Base-by-base conservation (phyloP, 805 yeast genomes). In the Schwanniomyces vanrijiae region DNA sequence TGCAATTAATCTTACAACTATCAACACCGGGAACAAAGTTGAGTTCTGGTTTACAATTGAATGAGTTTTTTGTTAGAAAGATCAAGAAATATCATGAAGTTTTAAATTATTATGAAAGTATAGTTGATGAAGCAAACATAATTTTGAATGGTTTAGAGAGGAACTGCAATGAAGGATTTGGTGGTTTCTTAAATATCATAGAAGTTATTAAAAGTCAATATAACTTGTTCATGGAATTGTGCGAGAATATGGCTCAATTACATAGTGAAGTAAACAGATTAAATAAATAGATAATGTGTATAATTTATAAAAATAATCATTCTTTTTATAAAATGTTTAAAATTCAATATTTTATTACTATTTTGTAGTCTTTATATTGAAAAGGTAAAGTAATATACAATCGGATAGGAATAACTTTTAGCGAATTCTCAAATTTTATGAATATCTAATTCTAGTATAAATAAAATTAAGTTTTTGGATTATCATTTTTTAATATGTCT, bases 231-330 rank as follows among this genome's bases (percentile, higher is more conserved):
- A 83, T 86, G 82, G 91, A 86, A 61, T 72, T 84, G 38, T 85
- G 91, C 42, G 88, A 86, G 61, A 77, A 81, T 35, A 76, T 85
- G 60, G 91, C 92, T 2, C 88, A 83, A 54, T 63, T 85, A 35
- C 92, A 86, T 64, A 65, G 58, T 41, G 69, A 67, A 51, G 65
- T 69, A 19, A 54, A 49, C 43, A 58, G 45, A 45, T 5, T 48
- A 45, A 48, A 44, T 45, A 43, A 37, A 14, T 37, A 44, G 39
- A 26, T 26, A 26, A 26, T 6, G 10, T 26, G 13, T 26, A 26
- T 26, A 26, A 7, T 26, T 11, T 26, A 13, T 26, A 26, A 26
- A 9, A 26, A 9, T 26, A 26, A n/a, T n/a, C n/a, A n/a, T n/a
- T 25, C 29, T 25, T 25, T 7, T 25, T 25, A 25, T 25, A 25